Conservation (phyloP, 2,329 filamentous ascomycete genomes). For the Phialophora expanda region DNA sequence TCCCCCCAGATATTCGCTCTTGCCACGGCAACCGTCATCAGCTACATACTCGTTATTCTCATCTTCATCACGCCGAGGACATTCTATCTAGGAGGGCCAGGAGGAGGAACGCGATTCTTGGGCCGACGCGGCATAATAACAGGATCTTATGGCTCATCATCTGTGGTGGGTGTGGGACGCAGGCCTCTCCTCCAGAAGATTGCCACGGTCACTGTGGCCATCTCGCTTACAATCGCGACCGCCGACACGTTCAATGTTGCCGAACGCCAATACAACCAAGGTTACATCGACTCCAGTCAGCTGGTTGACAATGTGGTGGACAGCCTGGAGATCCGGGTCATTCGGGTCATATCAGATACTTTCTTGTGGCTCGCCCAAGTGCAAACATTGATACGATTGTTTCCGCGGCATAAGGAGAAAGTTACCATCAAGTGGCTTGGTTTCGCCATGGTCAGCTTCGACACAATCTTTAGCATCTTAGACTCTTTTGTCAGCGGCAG, state of each 20-base stretch:
- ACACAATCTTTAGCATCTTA: constrained; percentile 87
- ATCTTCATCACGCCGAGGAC: constrained; percentile 93
- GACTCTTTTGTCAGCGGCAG: constrained; percentile 77
- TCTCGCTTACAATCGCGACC: constrained; percentile 92
- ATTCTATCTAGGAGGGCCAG: constrained; percentile 78
- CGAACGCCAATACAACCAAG: constrained; percentile 76
- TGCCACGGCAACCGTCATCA: constrained; percentile 85
- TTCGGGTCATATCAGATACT: constrained; percentile 90
- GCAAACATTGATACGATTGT: constrained; percentile 92
- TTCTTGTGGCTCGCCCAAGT: constrained; percentile 98
- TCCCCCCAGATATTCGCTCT: constrained; percentile 94
- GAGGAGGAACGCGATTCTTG: constrained; percentile 71
- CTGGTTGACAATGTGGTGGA: constrained; percentile 81
- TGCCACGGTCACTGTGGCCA: constrained; percentile 66
- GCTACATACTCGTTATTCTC: constrained; percentile 92
- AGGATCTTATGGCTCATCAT: constrained; percentile 57
- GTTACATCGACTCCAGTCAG: constrained; percentile 76
- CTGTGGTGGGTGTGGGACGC: constrained; percentile 82
- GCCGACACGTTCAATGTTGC: constrained; percentile 88
- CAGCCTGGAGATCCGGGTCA: constrained; percentile 83
- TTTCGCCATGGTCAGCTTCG: constrained; percentile 87
- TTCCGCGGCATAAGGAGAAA: constrained; percentile 95
- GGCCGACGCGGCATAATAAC: constrained; percentile 78
- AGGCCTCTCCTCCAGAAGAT: constrained; percentile 90
- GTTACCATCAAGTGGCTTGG: constrained; percentile 99